Evolutionary conservation across 2,329 filamentous ascomycete genomes (phyloP), one percentile per base, ranked within the genome.

Genomic region (Trichoderma gracile): DNA sequence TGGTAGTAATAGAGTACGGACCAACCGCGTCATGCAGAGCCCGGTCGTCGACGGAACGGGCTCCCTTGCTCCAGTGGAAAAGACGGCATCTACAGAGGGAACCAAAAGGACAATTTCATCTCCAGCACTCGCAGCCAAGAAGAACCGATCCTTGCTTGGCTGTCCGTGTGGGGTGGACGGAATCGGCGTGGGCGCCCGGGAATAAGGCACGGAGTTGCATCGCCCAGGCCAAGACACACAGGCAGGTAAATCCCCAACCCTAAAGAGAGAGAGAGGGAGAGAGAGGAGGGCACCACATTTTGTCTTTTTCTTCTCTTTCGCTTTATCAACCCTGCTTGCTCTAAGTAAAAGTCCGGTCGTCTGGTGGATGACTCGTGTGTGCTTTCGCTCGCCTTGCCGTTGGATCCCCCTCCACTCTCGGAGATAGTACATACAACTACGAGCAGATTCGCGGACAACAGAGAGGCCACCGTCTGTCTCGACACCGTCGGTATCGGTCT

Each of bases 171-270:
- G 57, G 46, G 57, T 60, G 45, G 47, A 30, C 30, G 45, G 57
- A 60, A 40, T 50, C 56, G 46, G 46, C 56, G 56, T 60, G 50
- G 50, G 38, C 59, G 19, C 25, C 59, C 59, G 59, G 59, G 50
- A 63, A 63, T 63, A 63, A 63, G 17, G 52, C 40, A 21, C 49
- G 60, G 47, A 33, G 52, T 52, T 52, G 47, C 21, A 53, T 59
- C 43, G 43, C 43, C 56, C 38, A 38, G n/a, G 56, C 56, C 56
- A 59, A 59, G 45, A 59, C 38, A 38, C 27, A 40, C 21, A 38
- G 33, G 33, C 19, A 42, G 23, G 43, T 14, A 49, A n/a, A 40
- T 49, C 45, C 45, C 56, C 47, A 59, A 43, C 56, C 56, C 40
- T 40, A 59, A 59, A 58, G 30, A 25, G 33, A 38, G 33, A 38